phyloP scores from a whole-genome alignment of 768 basidiomycete genomes.

The Mrakia frigida region DNA sequence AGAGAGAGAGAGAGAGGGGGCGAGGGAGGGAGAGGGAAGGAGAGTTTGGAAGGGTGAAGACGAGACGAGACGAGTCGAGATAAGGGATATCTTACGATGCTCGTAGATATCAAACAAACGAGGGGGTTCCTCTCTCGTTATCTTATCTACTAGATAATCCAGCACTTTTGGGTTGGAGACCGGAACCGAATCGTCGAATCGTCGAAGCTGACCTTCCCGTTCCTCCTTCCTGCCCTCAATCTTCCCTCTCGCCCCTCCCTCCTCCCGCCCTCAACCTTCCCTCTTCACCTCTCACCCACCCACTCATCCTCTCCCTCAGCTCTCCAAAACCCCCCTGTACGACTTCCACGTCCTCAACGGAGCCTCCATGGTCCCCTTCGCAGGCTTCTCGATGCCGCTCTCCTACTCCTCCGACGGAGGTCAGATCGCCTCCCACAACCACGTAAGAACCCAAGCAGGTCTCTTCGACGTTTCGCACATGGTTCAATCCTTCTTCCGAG shows the following conservation, averaged over 20 bases:
- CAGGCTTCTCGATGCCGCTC: constrained; percentile 91
- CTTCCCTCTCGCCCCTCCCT: no score
- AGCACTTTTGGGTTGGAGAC: no score
- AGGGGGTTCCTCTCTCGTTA: no score
- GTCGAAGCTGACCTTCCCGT: no score
- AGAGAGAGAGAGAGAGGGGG: neutral
- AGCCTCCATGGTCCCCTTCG: constrained; percentile 95
- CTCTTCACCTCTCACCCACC: neutral
- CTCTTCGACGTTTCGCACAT: constrained; percentile 98
- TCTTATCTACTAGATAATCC: no score
- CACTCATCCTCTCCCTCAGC: constrained; percentile 40
- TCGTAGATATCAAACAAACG: no score
- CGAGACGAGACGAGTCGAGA: neutral
- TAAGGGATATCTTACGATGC: no score
- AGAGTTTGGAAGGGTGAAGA: neutral
- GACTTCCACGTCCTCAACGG: constrained; percentile 73
- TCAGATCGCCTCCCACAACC: constrained; percentile 55
- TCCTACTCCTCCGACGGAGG: constrained; percentile 49
- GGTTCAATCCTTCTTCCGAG: constrained; percentile 88
- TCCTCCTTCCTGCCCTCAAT: no score
- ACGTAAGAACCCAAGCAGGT: constrained; percentile 74
- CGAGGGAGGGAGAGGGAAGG: neutral
- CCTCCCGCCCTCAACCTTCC: no score
- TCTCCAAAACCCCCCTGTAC: constrained; percentile 68
- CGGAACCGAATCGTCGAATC: no score